Evolutionary conservation across 176 grass and related monocot species (phyloP).

Genomic region (Chloris gayana): DNA sequence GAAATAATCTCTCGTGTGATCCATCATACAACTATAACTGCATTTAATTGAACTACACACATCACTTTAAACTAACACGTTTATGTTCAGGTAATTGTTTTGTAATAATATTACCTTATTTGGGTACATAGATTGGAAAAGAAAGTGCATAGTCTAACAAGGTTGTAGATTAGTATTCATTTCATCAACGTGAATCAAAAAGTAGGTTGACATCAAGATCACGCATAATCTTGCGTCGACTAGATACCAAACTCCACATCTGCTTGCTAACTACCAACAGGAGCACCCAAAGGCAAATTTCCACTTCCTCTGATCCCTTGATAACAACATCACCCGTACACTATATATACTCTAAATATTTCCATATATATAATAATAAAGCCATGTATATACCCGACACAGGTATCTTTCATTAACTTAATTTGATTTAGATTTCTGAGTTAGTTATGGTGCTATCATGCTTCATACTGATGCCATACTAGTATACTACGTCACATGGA

Average conservation of each 20-base stretch:
- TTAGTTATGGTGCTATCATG: conserved; percentile 32
- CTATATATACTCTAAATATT: not conserved
- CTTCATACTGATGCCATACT: conserved; percentile 28
- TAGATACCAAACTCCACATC: conserved; percentile 60
- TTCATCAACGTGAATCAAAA: conserved; percentile 23
- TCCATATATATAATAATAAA: not conserved
- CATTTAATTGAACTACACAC: too few species aligned
- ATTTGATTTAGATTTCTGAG: not conserved
- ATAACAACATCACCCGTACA: conserved; percentile 25
- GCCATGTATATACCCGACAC: conserved; percentile 2
- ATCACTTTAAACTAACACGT: too few species aligned
- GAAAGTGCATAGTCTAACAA: not conserved
- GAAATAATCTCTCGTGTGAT: too few species aligned
- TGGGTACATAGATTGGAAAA: too few species aligned
- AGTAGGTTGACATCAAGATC: conserved; percentile 47
- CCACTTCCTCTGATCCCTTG: conserved; percentile 17
- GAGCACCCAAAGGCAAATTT: conserved; percentile 32
- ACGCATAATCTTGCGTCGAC: conserved; percentile 34
- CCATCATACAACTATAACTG: too few species aligned
- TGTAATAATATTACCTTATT: too few species aligned
- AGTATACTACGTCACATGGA: not conserved
- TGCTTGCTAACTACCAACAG: conserved; percentile 68
- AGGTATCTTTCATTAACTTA: conserved; percentile 10
- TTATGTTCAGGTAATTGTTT: too few species aligned
- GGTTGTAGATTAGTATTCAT: conserved; percentile 14